Evolutionary conservation across 2,329 filamentous ascomycete species (phyloP).

Genomic region (Arthrocladium fulminans): DNA sequence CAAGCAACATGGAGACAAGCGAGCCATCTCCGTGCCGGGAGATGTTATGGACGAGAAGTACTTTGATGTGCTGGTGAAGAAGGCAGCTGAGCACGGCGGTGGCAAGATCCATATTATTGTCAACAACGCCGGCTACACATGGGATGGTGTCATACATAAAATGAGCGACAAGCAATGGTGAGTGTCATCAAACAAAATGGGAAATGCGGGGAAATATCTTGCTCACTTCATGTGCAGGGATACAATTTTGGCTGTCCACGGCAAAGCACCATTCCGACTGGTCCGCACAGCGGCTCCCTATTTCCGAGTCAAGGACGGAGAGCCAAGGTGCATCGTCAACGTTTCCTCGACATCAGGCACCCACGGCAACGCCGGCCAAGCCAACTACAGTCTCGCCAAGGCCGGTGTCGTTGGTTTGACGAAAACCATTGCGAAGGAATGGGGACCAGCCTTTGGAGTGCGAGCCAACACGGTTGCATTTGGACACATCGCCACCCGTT

Average conservation of each 20-base stretch:
- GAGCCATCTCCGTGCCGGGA: conserved; percentile 64
- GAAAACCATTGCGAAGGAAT: conserved; percentile 87
- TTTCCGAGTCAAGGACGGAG: conserved; percentile 78
- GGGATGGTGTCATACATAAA: conserved; percentile 89
- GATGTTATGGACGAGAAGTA: conserved; percentile 67
- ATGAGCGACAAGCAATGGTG: conserved; percentile 29
- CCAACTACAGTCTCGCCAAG: conserved; percentile 80
- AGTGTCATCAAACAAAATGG: not conserved
- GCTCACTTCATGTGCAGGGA: conserved; percentile 36
- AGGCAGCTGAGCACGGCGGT: conserved; percentile 67
- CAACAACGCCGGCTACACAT: conserved; percentile 87
- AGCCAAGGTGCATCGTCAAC: conserved; percentile 70
- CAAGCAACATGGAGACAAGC: conserved; percentile 36
- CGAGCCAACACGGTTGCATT: conserved; percentile 77
- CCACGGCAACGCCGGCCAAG: conserved; percentile 82
- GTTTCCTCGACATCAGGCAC: conserved; percentile 74
- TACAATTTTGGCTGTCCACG: conserved; percentile 74
- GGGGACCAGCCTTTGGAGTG: conserved; percentile 69
- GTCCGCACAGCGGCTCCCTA: conserved; percentile 72
- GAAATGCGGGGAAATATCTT: conserved; percentile 57
- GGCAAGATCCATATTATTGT: conserved; percentile 88
- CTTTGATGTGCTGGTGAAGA: conserved; percentile 61
- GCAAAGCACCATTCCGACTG: conserved; percentile 76
- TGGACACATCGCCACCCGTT: conserved; percentile 67
- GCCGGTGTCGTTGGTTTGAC: conserved; percentile 73